Base-by-base conservation (phyloP, 2,329 filamentous ascomycete species). In the Rosellinia necatrix region DNA sequence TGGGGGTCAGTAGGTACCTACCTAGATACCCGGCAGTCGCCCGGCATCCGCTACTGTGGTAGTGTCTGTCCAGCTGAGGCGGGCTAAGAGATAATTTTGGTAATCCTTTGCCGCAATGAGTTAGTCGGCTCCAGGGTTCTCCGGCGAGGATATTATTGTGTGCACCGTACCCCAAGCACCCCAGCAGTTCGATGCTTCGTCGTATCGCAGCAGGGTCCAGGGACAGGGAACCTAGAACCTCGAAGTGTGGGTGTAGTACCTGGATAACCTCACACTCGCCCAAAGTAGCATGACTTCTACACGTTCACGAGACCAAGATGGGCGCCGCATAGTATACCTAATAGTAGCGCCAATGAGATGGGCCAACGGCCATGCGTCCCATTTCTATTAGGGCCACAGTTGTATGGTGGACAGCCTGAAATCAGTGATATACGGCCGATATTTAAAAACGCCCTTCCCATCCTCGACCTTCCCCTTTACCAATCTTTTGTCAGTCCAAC, bases 271-370 rank as follows among this genome's bases (percentile, higher is more conserved):
- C 22, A 17, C 46, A 21, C 25, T 46, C 32, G 27, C 25, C 35
- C 13, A 2, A 49, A 25, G 55, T 58, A 54, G 27, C 19, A 54
- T 41, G 50, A 58, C 49, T 17, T 58, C 25, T 25, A 35, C 50
- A 38, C 27, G 15, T 35, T 46, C 37, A 12, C 24, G 32, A 46
- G 41, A 19, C 29, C 2, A 22, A 15, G 27, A 27, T 13, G 12
- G 12, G n/a, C 27, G 6, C 38, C 21, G 43, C 53, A 38, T 35
- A 12, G 15, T 30, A 29, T 44, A 41, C 43, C 15, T 43, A 22
- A 19, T 15, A 17, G 13, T 15, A 19, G 35, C 51, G 29, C 4
- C 13, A 13, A 15, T 9, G 17, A 25, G n/a, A 27, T 49, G 49
- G 44, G 40, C 41, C 22, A 41, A 29, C 3, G 24, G 48, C 27